Conservation (phyloP, 306 rosid genomes). For the Malus fusca region DNA sequence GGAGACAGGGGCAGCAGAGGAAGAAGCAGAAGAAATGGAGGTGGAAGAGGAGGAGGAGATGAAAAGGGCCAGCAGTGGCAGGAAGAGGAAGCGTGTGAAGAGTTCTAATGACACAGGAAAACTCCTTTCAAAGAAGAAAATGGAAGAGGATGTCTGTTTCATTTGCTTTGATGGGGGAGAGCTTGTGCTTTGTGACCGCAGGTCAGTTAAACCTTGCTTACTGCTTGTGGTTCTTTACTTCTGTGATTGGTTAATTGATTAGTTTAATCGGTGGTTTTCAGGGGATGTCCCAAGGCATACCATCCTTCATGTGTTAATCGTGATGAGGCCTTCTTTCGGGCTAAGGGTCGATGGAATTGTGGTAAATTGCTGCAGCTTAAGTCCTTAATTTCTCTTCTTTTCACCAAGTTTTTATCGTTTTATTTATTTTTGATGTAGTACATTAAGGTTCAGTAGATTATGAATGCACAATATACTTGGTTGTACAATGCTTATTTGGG, state of each 20-base stretch:
- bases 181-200: conserved; percentile 92
- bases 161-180: conserved; percentile 99
- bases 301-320: conserved; percentile 93
- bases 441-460: too few relatives aligned
- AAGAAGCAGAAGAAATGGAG: conserved; percentile 38
- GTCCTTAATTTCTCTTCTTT: background rate
- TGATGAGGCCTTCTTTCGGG: conserved; percentile 86
- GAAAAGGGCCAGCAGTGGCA: conserved; percentile 30
- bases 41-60: conserved; percentile 26
- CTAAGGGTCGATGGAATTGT: conserved; percentile 98
- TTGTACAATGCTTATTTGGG: too few relatives aligned
- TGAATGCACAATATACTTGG: too few relatives aligned
- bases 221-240: background rate
- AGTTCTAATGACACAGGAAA: conserved; percentile 39
- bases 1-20: conserved; percentile 35
- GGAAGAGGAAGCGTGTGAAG: conserved; percentile 84
- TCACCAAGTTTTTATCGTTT: background rate
- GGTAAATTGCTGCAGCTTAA: conserved; percentile 41
- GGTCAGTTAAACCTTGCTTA: conserved; percentile 31
- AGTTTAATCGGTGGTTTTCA: conserved; percentile 23
- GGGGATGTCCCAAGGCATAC: conserved; percentile 99
- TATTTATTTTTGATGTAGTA: background rate
- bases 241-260: conserved; percentile 9
- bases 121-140: conserved; percentile 52
- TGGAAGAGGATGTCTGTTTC: conserved; percentile 97